Evolutionary conservation across 768 basidiomycete species (phyloP), one percentile per base, ranked within the genome.

Genomic region (Lenzites betulinus): DNA sequence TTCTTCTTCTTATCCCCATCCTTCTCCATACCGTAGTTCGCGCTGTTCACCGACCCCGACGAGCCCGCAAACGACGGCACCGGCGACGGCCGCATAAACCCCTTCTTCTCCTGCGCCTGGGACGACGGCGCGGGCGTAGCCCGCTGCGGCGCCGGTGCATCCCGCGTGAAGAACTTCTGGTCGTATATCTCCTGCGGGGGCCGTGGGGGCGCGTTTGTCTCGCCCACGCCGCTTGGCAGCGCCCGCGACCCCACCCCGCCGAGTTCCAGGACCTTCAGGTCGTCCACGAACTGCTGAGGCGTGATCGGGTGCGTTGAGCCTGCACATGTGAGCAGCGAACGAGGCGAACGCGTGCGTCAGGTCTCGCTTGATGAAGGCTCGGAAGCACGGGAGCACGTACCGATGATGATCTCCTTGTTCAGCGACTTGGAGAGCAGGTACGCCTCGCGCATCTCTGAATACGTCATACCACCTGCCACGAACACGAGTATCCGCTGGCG

Each of bases 401-500:
- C 97, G 58, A 99, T 91, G 74, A 87, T 91, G 53, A 98, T 83
- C 67, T 99, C 97, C 73, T 90, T 94, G 68, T 90, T 89, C 53
- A 93, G 71, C 2, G 84, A 71, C 48, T 78, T 79, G 3, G 93
- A 90, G 16, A 96, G 78, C 51, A 87, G 80, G 70, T 98, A 98
- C 47, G 85, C 88, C 68, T 94, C 86, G 60, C 96, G 82, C 74
- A 95, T 89, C 75, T 99, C 97, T 0, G 95, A 96, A 71, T 94
- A 95, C 1, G 97, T 95, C 83, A 95, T 88, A 2, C 97, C 97
- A 36, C 97, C 97, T 15, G 92, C 91, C 23, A 98, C 80, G 73
- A 98, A 98, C 18, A 98, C 83, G 36, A 99, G 80, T 15, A 97
- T 68, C 28, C 96, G 83, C 73, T 93, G 89, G 59, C 85, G 82